Percentiles rank a stretch among this genome's conserved stretches.
phyloP scores from a whole-genome alignment of 306 rosid genomes.

The Luffa aegyptiaca region DNA sequence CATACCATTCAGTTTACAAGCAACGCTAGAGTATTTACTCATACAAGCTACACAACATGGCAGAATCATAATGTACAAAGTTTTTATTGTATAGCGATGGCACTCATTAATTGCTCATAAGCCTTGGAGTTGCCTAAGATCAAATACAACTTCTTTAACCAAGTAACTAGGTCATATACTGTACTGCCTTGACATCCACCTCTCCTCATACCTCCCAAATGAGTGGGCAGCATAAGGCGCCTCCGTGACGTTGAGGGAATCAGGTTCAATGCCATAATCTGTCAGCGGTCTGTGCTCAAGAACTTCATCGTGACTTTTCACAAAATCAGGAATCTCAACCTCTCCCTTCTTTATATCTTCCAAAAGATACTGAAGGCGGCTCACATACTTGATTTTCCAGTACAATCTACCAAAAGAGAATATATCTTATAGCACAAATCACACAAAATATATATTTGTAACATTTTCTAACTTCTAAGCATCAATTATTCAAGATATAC shows the following conservation, averaged over 20 bases:
- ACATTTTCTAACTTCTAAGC: not conserved
- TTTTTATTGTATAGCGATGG: not conserved
- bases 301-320: constrained; percentile 63
- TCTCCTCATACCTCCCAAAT: constrained; percentile 54
- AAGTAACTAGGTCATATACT: constrained; percentile 30
- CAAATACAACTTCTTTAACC: not conserved
- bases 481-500: not conserved
- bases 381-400: constrained; percentile 84
- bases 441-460: not conserved
- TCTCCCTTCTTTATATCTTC: constrained; percentile 79
- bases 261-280: constrained; percentile 92
- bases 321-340: constrained; percentile 75
- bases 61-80: constrained; percentile 1
- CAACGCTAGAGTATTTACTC: not conserved
- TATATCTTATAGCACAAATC: not conserved
- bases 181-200: constrained; percentile 62
- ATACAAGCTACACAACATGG: not conserved
- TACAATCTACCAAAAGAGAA: constrained; percentile 42
- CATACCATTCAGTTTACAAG: not conserved
- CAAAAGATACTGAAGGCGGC: constrained; percentile 93
- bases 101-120: not conserved
- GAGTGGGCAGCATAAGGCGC: constrained; percentile 50
- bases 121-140: not conserved
- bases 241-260: constrained; percentile 55
- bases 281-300: constrained; percentile 86